Base-by-base conservation (phyloP, 345 rosid genomes). In the Xanthoceras sorbifolium region DNA sequence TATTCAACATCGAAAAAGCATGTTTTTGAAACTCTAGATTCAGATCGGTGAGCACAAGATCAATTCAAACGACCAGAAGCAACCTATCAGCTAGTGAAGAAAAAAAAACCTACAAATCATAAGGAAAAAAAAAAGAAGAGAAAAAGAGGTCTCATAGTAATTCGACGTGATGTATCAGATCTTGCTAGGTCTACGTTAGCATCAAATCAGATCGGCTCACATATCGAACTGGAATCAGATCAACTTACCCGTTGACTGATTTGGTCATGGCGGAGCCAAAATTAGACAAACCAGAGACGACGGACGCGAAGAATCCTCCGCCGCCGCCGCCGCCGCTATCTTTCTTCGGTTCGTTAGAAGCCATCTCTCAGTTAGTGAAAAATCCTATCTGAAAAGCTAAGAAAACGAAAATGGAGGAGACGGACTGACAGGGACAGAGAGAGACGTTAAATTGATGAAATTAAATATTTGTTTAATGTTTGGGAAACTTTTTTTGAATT, bases 161-260 rank as follows among this genome's bases (percentile, higher is more conserved):
- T 22, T 57, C 22, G 17, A 57, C 62, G 1, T 22, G 14, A 57
- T 57, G 8, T 23, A 57, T 18, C 62, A 57, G 62, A 57, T 57
- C 62, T 57, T 57, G 1, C 23, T 57, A 57, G 62, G 62, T 57
- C 62, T 20, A 57, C 62, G 9, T 20, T 57, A 57, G 62, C 62
- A 57, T 22, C 28, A 31, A 46, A 44, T 42, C 40, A 73, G 63
- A 62, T 63, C 77, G 63, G 69, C 61, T 29, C 14, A 42, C 6
- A 40, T 1, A 34, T 3, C 68, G 50, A 68, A 72, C 64, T 0
- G 8, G 76, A 85, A 85, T 87, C 85, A 73, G 77, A 70, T 74
- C 15, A 57, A 64, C 42, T 34, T 80, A 94, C 98, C 98, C 97
- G 77, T 89, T 91, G 84, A 94, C 98, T 71, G 98, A 94, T 90